Evolutionary conservation across 148 eudicot genomes (phyloP).

Genomic region (Camellia japonica): DNA sequence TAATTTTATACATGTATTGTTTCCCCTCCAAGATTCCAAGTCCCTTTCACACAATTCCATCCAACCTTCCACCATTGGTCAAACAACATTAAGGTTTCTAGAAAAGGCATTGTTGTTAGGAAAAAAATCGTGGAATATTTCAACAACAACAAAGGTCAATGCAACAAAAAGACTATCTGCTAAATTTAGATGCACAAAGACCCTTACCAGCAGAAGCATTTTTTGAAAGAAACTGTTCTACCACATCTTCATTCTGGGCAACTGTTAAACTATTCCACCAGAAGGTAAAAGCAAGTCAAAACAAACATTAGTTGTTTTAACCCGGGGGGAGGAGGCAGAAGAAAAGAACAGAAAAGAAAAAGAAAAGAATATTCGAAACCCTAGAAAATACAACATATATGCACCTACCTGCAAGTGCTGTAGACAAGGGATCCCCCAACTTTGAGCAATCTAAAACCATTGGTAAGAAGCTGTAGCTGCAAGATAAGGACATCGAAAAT

Average conservation of each 20-base stretch:
- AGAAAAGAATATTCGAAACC: not conserved
- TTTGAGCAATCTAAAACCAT: conserved; percentile 88
- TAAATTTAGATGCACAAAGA: not conserved
- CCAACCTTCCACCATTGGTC: not conserved
- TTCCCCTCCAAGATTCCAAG: not conserved
- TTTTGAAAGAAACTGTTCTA: conserved; percentile 71
- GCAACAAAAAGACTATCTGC: not conserved
- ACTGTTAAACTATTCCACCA: conserved; percentile 65
- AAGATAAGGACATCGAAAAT: conserved; percentile 15
- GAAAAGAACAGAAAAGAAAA: not conserved
- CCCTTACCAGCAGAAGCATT: conserved; percentile 72
- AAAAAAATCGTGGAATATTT: not conserved
- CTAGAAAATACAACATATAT: not conserved
- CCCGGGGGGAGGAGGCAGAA: not conserved
- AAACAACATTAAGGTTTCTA: not conserved
- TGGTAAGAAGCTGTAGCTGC: conserved; percentile 82
- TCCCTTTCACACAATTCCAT: not conserved
- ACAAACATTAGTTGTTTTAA: conserved; percentile 6
- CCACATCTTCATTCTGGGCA: conserved; percentile 93
- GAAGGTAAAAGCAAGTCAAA: conserved; percentile 10
- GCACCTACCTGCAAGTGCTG: conserved; percentile 99
- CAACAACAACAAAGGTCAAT: not conserved
- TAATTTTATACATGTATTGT: not conserved
- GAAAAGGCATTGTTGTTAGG: not conserved
- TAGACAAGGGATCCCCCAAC: conserved; percentile 85